These are phyloP conservation scores for Penicillium ochrochloron DNA, from an alignment of 495 filamentous ascomycete species.

Conservation along the genomic window DNA sequence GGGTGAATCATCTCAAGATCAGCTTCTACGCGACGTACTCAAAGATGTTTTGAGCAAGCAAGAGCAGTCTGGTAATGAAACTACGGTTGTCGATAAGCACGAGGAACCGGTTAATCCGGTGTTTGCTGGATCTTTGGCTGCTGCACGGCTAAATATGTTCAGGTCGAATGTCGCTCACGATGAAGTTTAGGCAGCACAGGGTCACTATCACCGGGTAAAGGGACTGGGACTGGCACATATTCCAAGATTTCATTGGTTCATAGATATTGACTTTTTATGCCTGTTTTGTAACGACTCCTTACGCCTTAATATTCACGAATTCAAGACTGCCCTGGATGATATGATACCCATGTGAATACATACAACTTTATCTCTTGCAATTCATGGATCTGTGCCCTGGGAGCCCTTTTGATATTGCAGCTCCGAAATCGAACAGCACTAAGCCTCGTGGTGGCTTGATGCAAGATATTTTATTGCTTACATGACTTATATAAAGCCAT, in stretches of 20 bases:
- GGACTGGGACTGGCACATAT: too few species aligned
- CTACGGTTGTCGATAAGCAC: background rate
- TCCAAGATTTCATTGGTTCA: too few species aligned
- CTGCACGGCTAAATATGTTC: conserved; percentile 9
- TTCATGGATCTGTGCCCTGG: too few species aligned
- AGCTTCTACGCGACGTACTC: conserved; percentile 8
- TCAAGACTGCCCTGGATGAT: too few species aligned
- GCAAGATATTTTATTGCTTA: background rate
- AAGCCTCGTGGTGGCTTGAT: background rate
- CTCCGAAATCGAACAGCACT: background rate
- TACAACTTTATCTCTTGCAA: too few species aligned
- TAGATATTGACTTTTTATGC: too few species aligned
- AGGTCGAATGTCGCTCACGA: background rate
- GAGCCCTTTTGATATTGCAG: background rate
- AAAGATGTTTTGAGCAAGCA: conserved; percentile 7
- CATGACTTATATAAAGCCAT: background rate
- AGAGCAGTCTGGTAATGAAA: background rate
- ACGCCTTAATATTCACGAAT: too few species aligned
- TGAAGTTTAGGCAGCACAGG: background rate
- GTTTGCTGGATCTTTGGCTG: conserved; percentile 9
- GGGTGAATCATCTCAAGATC: conserved; percentile 4
- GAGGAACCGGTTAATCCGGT: background rate
- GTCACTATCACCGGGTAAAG: background rate
- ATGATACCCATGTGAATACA: too few species aligned
- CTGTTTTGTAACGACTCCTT: too few species aligned